Conservation (phyloP, 441 rosid species). For the Geranium incanum region DNA sequence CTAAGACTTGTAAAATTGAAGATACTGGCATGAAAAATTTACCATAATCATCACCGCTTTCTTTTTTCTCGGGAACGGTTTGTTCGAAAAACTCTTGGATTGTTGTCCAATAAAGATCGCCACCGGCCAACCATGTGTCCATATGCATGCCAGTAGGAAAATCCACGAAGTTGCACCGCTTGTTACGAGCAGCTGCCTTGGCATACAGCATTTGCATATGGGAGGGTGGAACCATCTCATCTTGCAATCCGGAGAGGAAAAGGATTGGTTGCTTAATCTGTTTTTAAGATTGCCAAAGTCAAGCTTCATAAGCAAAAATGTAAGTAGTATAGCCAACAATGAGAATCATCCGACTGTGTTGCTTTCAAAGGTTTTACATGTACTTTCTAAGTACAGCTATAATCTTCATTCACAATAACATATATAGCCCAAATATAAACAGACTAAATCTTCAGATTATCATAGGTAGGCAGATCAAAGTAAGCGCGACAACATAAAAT, state of each 20-base stretch:
- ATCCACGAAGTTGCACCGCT: slow-evolving; percentile 57
- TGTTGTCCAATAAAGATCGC: slow-evolving; percentile 78
- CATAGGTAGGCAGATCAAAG: neutral
- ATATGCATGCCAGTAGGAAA: slow-evolving; percentile 95
- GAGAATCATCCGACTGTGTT: neutral
- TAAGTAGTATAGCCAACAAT: neutral
- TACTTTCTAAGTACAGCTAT: neutral
- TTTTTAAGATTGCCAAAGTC: slow-evolving; percentile 18
- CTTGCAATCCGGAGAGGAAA: slow-evolving; percentile 92
- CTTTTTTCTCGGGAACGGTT: slow-evolving; percentile 43
- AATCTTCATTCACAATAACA: neutral
- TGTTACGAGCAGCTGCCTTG: slow-evolving; percentile 73
- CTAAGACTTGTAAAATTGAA: slow-evolving; percentile 13
- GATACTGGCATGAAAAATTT: slow-evolving; percentile 16
- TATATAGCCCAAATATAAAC: neutral
- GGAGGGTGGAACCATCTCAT: slow-evolving; percentile 91
- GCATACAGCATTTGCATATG: slow-evolving; percentile 87
- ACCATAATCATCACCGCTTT: slow-evolving; percentile 28
- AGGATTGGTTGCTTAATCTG: slow-evolving; percentile 88
- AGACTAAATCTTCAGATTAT: neutral
- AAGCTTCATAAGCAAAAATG: neutral
- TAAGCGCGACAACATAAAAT: neutral
- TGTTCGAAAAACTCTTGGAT: slow-evolving; percentile 50
- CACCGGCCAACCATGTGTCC: slow-evolving; percentile 95
- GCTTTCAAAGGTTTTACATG: neutral